These are phyloP conservation scores for Monascus ruber DNA, from an alignment of 2,329 filamentous ascomycete genomes.

Conservation along the genomic window DNA sequence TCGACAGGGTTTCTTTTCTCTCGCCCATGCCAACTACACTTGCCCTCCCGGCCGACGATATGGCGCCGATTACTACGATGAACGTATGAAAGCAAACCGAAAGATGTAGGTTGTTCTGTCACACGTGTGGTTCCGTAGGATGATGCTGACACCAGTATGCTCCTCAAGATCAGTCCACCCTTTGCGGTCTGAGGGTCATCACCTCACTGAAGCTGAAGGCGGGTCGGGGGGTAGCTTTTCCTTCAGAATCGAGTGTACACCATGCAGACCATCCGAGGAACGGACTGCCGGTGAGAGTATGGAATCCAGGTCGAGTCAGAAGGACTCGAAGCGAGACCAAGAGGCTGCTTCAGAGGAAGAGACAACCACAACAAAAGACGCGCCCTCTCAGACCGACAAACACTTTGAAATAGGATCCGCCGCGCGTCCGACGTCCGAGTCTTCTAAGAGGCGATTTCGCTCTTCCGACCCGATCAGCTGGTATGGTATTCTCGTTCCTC, in stretches of 20 bases:
- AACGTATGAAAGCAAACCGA: constrained; percentile 38
- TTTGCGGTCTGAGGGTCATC: background rate
- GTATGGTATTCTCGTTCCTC: constrained; percentile 39
- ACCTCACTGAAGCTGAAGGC: background rate
- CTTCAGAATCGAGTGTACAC: background rate
- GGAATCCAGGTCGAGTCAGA: background rate
- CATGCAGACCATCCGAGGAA: constrained; percentile 1
- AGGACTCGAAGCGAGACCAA: background rate
- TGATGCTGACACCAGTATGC: background rate
- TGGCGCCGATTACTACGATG: constrained; percentile 40
- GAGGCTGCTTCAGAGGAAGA: background rate
- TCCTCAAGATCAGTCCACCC: background rate
- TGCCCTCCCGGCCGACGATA: constrained; percentile 34
- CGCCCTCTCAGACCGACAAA: constrained; percentile 5
- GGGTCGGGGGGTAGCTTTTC: background rate
- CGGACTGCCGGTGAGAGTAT: constrained; percentile 1
- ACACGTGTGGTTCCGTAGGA: background rate
- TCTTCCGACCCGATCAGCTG: constrained; percentile 35
- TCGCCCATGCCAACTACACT: constrained; percentile 39
- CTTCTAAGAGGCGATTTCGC: constrained; percentile 15
- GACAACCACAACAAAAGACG: background rate
- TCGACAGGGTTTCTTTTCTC: constrained; percentile 35
- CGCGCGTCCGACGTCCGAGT: constrained; percentile 5
- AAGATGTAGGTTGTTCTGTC: constrained; percentile 22
- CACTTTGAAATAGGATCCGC: constrained; percentile 1